Evolutionary conservation across 192 early-diverging fungal species (phyloP).

Genomic region (Coemansia sp.): DNA sequence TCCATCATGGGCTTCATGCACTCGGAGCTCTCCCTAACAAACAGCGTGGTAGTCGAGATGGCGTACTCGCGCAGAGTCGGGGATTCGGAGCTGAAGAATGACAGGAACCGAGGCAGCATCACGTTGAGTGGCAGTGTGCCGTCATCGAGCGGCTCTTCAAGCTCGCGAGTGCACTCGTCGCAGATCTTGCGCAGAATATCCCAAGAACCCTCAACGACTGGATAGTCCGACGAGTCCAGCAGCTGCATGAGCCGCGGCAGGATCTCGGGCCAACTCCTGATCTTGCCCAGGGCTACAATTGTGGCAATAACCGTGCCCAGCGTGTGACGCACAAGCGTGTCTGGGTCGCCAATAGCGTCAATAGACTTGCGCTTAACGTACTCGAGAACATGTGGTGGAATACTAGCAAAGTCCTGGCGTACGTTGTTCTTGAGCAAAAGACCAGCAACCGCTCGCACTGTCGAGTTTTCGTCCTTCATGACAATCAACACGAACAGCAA

Average conservation of each 20-base stretch:
- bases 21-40: slow-evolving; percentile 79
- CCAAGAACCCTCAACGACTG: slow-evolving; percentile 85
- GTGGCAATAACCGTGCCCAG: slow-evolving; percentile 91
- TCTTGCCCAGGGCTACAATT: slow-evolving; percentile 70
- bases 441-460: slow-evolving; percentile 84
- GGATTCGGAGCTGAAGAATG: slow-evolving; percentile 79
- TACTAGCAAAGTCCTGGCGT: slow-evolving; percentile 57
- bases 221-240: slow-evolving; percentile 70
- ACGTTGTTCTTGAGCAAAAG: slow-evolving; percentile 82
- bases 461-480: slow-evolving; percentile 66
- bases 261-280: slow-evolving; percentile 84
- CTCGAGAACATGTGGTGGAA: slow-evolving; percentile 64
- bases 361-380: slow-evolving; percentile 69
- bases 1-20: slow-evolving; percentile 60
- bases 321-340: slow-evolving; percentile 74
- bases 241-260: slow-evolving; percentile 78
- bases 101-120: slow-evolving; percentile 91
- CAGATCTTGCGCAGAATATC: slow-evolving; percentile 93
- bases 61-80: slow-evolving; percentile 78
- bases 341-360: slow-evolving; percentile 71
- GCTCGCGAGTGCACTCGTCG: slow-evolving; percentile 85
- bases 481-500: slow-evolving; percentile 84
- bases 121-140: slow-evolving; percentile 78
- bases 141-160: slow-evolving; percentile 73
- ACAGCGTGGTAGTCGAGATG: slow-evolving; percentile 85